Evolutionary conservation across 2,329 filamentous ascomycete species (phyloP).

Genomic region (Colletotrichum tropicicola): DNA sequence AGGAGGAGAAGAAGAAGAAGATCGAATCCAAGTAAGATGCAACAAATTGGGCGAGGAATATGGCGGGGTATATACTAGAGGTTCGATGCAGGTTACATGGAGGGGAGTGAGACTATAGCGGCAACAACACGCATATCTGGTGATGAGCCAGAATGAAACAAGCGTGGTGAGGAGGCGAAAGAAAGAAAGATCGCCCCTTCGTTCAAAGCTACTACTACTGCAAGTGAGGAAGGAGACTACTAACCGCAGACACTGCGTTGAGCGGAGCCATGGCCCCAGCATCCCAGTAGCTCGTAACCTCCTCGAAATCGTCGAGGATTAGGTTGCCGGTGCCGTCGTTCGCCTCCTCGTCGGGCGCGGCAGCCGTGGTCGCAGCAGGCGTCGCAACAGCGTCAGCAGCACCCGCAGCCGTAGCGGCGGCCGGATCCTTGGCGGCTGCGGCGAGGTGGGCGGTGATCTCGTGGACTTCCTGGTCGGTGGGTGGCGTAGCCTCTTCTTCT

Average conservation of each 20-base stretch:
- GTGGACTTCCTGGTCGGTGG: slow-evolving; percentile 29
- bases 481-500: slow-evolving; percentile 17
- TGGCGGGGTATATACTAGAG: no score
- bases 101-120: slow-evolving; percentile 13
- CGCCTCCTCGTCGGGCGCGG: background rate
- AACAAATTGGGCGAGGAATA: background rate
- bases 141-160: no score
- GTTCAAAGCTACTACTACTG: background rate
- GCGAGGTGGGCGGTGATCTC: slow-evolving; percentile 30
- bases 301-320: slow-evolving; percentile 31
- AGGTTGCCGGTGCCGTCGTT: background rate
- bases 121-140: no score
- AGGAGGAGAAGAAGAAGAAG: background rate
- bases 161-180: background rate
- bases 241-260: slow-evolving; percentile 62
- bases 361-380: slow-evolving; percentile 21
- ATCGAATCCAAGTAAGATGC: background rate
- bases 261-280: slow-evolving; percentile 65
- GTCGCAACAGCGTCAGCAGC: background rate
- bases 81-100: background rate
- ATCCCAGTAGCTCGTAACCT: slow-evolving; percentile 65
- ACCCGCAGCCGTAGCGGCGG: slow-evolving; percentile 19
- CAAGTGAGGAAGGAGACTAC: slow-evolving; percentile 39
- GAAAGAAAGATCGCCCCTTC: background rate
- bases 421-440: slow-evolving; percentile 27